phyloP scores from a whole-genome alignment of 2,329 filamentous ascomycete species.

The Zasmidium cellare region DNA sequence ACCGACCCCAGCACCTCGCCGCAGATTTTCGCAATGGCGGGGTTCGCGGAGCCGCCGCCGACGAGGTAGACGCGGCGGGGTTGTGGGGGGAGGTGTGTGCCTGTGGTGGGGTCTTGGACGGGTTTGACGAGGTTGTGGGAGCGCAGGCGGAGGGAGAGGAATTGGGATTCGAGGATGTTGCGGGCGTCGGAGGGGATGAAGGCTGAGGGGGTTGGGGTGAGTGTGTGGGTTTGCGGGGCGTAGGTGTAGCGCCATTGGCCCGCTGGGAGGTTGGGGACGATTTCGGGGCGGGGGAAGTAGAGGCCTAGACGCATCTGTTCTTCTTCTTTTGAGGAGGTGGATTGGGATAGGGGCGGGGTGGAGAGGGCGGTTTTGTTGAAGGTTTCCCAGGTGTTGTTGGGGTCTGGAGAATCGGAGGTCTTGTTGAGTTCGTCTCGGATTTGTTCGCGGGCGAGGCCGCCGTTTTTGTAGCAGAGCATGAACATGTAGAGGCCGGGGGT shows the following conservation, averaged over 20 bases:
- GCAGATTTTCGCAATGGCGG: conserved; percentile 79
- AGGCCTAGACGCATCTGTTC: conserved; percentile 76
- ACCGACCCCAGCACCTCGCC: conserved; percentile 85
- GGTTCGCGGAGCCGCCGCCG: conserved; percentile 86
- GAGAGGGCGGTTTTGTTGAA: conserved; percentile 75
- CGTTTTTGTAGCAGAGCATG: conserved; percentile 99
- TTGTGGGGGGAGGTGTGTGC: conserved; percentile 68
- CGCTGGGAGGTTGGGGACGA: conserved; percentile 83
- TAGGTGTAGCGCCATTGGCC: conserved; percentile 85
- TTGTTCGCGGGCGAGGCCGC: conserved; percentile 85
- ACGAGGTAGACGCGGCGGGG: conserved; percentile 91
- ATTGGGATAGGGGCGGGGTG: conserved; percentile 69
- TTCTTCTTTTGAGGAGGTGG: conserved; percentile 42
- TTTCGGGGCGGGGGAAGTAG: conserved; percentile 95
- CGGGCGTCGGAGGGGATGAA: conserved; percentile 69
- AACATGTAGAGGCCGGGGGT: conserved; percentile 95
- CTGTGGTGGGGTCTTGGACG: conserved; percentile 43
- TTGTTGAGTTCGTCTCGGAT: conserved; percentile 77
- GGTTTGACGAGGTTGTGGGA: conserved; percentile 69
- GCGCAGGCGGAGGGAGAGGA: conserved; percentile 84
- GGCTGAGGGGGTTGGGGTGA: conserved; percentile 41
- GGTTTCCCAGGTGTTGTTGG: conserved; percentile 63
- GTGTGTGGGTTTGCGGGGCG: conserved; percentile 46
- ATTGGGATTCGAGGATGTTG: conserved; percentile 89
- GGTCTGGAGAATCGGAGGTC: no score